Base-by-base conservation (phyloP, 495 filamentous ascomycete species). In the Cudoniella acicularis region DNA sequence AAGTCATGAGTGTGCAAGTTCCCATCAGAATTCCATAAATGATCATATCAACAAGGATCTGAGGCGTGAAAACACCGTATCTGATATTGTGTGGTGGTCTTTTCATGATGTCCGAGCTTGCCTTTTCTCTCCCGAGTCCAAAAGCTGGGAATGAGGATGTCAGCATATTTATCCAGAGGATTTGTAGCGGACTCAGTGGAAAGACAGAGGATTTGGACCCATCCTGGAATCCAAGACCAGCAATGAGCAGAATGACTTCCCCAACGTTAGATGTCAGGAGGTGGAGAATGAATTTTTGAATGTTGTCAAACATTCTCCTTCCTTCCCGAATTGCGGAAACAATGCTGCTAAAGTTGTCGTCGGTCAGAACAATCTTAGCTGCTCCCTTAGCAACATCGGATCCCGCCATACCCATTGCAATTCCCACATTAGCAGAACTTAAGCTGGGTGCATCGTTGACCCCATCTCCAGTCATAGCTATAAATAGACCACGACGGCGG, bases 331-430 rank as follows among this genome's bases (percentile, higher is more conserved):
- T 79, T 10, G 85, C 85, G 46, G 82, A 76, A 11, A 82, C 76
- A 46, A 83, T 83, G 18, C 65, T 70, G 53, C 78, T 69, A 65
- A 94, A 94, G 69, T 96, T 93, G 71, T 95, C 91, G 70, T 94
- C 89, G 0, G 90, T 92, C 20, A 96, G 82, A 52, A 96, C 88
- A 71, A 96, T 96, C 49, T 86, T 85, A 0, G 91, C 86, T 10
- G 87, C 87, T 49, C 83, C 83, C 67, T 96, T 95, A 23, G 91
- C 91, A n/a, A 96, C 91, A 61, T 96, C 92, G 22, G 87, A 91
- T 3, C 91, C 92, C 46, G 86, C 88, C 75, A 77, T 82, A 13
- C 89, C 90, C 89, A 93, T 92, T 20, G 89, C 90, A 57, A 94
- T 94, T 24, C 90, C 90, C 8, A 92, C 88, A 63, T 94, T 90